phyloP scores from a whole-genome alignment of 2,329 filamentous ascomycete species.

The Epichloe gansuensis region DNA sequence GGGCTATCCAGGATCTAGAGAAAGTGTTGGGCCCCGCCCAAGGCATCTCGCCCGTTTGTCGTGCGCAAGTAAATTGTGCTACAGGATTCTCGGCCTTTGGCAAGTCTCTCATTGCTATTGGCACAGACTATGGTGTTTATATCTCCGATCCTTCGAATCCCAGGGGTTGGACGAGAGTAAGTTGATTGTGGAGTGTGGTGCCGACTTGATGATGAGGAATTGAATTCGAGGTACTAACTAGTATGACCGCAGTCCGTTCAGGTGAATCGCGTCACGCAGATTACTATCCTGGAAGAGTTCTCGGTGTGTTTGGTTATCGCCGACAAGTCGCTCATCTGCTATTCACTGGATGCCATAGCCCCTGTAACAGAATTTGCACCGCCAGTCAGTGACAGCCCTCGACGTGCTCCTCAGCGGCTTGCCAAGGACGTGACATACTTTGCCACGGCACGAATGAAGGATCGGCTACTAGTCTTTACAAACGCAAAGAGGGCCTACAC shows the following conservation, averaged over 20 bases:
- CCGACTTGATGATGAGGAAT: too few species aligned
- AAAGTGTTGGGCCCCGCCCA: slow-evolving; percentile 58
- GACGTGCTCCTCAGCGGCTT: slow-evolving; percentile 83
- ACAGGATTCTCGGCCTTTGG: slow-evolving; percentile 78
- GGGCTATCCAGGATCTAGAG: slow-evolving; percentile 83
- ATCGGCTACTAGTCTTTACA: slow-evolving; percentile 87
- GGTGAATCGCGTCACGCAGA: slow-evolving; percentile 70
- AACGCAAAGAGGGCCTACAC: slow-evolving; percentile 83
- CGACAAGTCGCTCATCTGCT: slow-evolving; percentile 83
- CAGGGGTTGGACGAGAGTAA: slow-evolving; percentile 79
- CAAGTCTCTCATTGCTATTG: slow-evolving; percentile 81
- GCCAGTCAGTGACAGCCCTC: slow-evolving; percentile 56
- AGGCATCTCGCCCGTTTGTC: slow-evolving; percentile 65
- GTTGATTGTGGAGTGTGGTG: slow-evolving; percentile 12
- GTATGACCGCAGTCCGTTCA: slow-evolving; percentile 52
- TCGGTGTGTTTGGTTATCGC: slow-evolving; percentile 84
- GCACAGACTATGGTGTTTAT: slow-evolving; percentile 89
- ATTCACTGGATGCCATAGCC: slow-evolving; percentile 77
- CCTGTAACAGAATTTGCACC: slow-evolving; percentile 50
- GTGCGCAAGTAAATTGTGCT: slow-evolving; percentile 82
- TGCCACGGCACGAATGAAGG: slow-evolving; percentile 92
- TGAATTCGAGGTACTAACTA: not conserved
- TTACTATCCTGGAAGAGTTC: slow-evolving; percentile 91
- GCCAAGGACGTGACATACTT: slow-evolving; percentile 95
- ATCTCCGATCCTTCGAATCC: slow-evolving; percentile 82